Evolutionary conservation across 805 yeast species (phyloP).

Genomic region (Tetrapisispora namnaoensis): DNA sequence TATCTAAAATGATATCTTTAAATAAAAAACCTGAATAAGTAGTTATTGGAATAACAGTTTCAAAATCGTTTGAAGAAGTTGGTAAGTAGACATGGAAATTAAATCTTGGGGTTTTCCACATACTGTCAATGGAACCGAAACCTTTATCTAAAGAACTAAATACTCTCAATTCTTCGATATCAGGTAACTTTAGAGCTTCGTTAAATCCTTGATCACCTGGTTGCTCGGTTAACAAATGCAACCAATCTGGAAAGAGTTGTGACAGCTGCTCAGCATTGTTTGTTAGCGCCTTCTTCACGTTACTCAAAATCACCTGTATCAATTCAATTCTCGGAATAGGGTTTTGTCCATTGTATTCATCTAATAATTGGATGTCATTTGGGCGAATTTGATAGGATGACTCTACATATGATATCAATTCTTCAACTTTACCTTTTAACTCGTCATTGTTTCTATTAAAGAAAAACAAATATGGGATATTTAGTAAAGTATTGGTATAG

Average conservation of each 20-base stretch:
- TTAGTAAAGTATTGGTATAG: conserved; percentile 48
- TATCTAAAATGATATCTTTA: conserved; percentile 66
- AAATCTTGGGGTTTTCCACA: conserved; percentile 59
- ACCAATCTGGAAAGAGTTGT: conserved; percentile 33
- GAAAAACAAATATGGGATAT: conserved; percentile 55
- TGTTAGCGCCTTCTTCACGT: conserved; percentile 33
- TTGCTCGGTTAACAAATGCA: conserved; percentile 28
- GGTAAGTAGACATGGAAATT: conserved; percentile 52
- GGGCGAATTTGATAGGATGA: conserved; percentile 13
- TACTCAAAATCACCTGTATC: conserved; percentile 42
- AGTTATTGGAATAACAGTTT: conserved; percentile 51
- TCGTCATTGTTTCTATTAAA: conserved; percentile 30
- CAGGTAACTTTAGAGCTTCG: conserved; percentile 30
- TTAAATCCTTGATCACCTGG: conserved; percentile 26
- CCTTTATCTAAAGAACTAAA: conserved; percentile 29
- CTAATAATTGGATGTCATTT: conserved; percentile 16
- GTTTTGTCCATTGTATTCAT: conserved; percentile 19
- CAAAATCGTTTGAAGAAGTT: conserved; percentile 42
- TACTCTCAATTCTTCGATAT: conserved; percentile 28
- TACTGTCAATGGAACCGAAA: conserved; percentile 47
- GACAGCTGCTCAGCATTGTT: conserved; percentile 35
- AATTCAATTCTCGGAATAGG: conserved; percentile 47
- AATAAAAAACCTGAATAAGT: conserved; percentile 51
- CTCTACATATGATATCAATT: conserved; percentile 39
- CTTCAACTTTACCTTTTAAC: conserved; percentile 30